A percentile compares a stretch with the other conserved stretches of the same genome.
These are phyloP conservation scores for Sporothrix pseudoabietina DNA, from an alignment of 2,329 filamentous ascomycete genomes.

Conservation along the genomic window DNA sequence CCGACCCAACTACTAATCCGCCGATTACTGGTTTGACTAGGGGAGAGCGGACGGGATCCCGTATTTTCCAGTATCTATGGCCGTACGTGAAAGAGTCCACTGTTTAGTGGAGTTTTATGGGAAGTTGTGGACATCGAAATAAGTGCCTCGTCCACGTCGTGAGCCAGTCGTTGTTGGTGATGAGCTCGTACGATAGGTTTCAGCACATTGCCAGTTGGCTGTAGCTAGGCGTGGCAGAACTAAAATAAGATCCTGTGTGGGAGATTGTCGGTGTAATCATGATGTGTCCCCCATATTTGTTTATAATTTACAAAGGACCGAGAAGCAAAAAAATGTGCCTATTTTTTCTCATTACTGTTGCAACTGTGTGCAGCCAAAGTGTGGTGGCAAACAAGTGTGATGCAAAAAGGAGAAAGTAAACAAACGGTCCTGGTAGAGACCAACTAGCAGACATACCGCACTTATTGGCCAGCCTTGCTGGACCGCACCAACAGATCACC, in stretches of 20 bases:
- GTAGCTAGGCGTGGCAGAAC: background rate
- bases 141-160: background rate
- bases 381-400: background rate
- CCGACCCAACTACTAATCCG: too few species aligned
- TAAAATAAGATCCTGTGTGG: background rate
- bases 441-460: background rate
- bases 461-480: background rate
- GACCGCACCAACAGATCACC: background rate
- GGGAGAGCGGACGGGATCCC: too few species aligned
- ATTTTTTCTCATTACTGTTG: background rate
- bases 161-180: background rate
- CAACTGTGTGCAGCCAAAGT: background rate
- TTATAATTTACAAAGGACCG: background rate
- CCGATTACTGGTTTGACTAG: too few species aligned
- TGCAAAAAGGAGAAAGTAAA: constrained; percentile 12
- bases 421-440: background rate
- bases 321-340: background rate
- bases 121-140: too few species aligned
- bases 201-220: background rate
- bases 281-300: background rate
- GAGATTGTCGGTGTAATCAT: background rate
- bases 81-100: too few species aligned
- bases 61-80: too few species aligned
- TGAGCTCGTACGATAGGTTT: background rate
- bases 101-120: too few species aligned